A percentile compares a stretch with the other conserved stretches of the same genome.
phyloP scores from a whole-genome alignment of 1,139 yeast species.

The Nakaseomyces sp. region DNA sequence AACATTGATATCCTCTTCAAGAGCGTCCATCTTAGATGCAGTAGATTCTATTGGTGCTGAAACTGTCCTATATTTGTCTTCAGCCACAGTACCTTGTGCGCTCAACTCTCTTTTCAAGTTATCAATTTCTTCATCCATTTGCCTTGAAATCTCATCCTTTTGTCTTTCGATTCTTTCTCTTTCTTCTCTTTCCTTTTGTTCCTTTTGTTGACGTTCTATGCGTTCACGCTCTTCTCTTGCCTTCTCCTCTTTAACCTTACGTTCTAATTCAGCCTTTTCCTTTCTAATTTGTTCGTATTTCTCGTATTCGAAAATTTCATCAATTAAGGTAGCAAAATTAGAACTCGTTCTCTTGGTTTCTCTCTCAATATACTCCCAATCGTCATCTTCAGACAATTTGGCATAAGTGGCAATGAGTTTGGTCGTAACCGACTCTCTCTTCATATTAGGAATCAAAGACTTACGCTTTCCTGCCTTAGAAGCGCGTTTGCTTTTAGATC shows the following conservation, averaged over 20 bases:
- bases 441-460: constrained; percentile 36
- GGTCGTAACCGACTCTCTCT: constrained; percentile 57
- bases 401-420: constrained; percentile 60
- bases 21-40: constrained; percentile 17
- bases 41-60: constrained; percentile 31
- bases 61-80: constrained; percentile 29
- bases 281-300: constrained; percentile 38
- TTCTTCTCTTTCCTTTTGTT: constrained; percentile 13
- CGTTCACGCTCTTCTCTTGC: constrained; percentile 10
- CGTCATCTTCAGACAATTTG: constrained; percentile 52
- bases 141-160: constrained; percentile 17
- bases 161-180: constrained; percentile 14
- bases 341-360: constrained; percentile 70
- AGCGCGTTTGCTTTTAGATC: constrained; percentile 18
- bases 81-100: constrained; percentile 8
- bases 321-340: constrained; percentile 69
- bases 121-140: constrained; percentile 24
- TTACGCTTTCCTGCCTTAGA: constrained; percentile 31
- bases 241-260: constrained; percentile 31
- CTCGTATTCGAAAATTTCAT: constrained; percentile 50
- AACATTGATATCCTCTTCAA: constrained; percentile 16
- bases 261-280: constrained; percentile 44
- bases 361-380: constrained; percentile 63
- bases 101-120: constrained; percentile 19
- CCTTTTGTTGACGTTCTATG: constrained; percentile 11